Evolutionary conservation across 345 rosid genomes (phyloP).

Genomic region (Citrus glauca): DNA sequence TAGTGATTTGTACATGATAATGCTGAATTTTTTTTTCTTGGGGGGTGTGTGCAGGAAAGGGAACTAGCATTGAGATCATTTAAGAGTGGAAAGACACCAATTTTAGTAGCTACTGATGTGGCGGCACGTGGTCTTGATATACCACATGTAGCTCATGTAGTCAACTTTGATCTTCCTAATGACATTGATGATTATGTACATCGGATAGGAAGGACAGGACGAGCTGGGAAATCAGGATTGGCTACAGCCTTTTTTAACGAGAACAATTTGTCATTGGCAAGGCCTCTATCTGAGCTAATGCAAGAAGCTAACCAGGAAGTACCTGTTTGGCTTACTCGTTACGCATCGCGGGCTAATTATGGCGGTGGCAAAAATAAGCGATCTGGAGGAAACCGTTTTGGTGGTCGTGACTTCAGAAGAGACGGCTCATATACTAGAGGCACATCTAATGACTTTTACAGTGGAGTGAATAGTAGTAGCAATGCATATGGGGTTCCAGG

Average conservation of each 20-base stretch:
- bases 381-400: slow-evolving; percentile 83
- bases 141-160: slow-evolving; percentile 92
- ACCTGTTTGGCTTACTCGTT: slow-evolving; percentile 87
- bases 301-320: slow-evolving; percentile 96
- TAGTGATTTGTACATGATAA: neutral
- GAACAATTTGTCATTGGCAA: slow-evolving; percentile 65
- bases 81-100: slow-evolving; percentile 85
- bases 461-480: slow-evolving; percentile 43
- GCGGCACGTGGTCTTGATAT: slow-evolving; percentile 67
- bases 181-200: slow-evolving; percentile 98
- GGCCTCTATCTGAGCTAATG: slow-evolving; percentile 72
- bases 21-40: neutral
- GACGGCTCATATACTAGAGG: slow-evolving; percentile 61
- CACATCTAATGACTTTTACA: slow-evolving; percentile 46
- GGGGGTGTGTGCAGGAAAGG: slow-evolving; percentile 64
- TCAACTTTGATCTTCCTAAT: slow-evolving; percentile 93
- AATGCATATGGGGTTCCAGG: slow-evolving; percentile 23
- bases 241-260: slow-evolving; percentile 98
- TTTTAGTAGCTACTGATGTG: slow-evolving; percentile 70
- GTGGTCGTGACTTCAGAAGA: slow-evolving; percentile 85
- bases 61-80: slow-evolving; percentile 82
- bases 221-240: slow-evolving; percentile 89
- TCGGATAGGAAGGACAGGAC: slow-evolving; percentile 96
- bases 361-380: slow-evolving; percentile 65
- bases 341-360: slow-evolving; percentile 60